phyloP scores from a whole-genome alignment of 2,329 filamentous ascomycete genomes.

The Lecanoromycetidae sp. region DNA sequence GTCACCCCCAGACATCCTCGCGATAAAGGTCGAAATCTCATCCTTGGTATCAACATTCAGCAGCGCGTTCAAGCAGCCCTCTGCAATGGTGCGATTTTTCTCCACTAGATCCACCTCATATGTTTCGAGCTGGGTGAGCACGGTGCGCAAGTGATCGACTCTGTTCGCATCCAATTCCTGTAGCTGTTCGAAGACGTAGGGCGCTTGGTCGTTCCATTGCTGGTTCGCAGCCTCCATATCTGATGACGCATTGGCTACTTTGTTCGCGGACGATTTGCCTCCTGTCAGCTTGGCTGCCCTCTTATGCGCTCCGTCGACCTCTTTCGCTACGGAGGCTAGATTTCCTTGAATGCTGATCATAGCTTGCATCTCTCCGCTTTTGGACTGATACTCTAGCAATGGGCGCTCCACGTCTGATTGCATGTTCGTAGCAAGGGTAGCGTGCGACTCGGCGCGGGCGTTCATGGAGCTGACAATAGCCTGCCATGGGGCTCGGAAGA shows the following conservation, averaged over 20 bases:
- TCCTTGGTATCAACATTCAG: conserved; percentile 76
- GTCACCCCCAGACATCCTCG: conserved; percentile 26
- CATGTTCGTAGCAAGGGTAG: conserved; percentile 66
- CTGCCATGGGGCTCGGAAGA: conserved; percentile 85
- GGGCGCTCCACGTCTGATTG: conserved; percentile 80
- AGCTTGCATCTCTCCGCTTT: conserved; percentile 63
- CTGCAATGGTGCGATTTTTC: conserved; percentile 58
- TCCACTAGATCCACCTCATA: conserved; percentile 83
- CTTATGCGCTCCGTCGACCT: conserved; percentile 72
- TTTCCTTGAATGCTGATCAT: conserved; percentile 75
- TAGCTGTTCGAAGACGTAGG: conserved; percentile 85
- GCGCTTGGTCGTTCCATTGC: conserved; percentile 89
- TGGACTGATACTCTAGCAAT: conserved; percentile 60
- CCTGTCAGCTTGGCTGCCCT: conserved; percentile 83
- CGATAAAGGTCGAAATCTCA: conserved; percentile 67
- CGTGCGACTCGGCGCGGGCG: conserved; percentile 70
- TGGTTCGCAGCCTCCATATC: conserved; percentile 65
- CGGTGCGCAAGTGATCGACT: conserved; percentile 78
- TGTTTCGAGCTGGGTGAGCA: conserved; percentile 84
- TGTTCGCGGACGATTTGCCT: conserved; percentile 55
- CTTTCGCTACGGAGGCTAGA: conserved; percentile 65
- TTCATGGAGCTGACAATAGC: conserved; percentile 72
- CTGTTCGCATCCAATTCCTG: conserved; percentile 84
- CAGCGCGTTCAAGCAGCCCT: conserved; percentile 67
- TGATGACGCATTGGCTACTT: conserved; percentile 60